These are phyloP conservation scores for Hirsutella rhossiliensis DNA, from an alignment of 2,329 filamentous ascomycete genomes.

Conservation along the genomic window DNA sequence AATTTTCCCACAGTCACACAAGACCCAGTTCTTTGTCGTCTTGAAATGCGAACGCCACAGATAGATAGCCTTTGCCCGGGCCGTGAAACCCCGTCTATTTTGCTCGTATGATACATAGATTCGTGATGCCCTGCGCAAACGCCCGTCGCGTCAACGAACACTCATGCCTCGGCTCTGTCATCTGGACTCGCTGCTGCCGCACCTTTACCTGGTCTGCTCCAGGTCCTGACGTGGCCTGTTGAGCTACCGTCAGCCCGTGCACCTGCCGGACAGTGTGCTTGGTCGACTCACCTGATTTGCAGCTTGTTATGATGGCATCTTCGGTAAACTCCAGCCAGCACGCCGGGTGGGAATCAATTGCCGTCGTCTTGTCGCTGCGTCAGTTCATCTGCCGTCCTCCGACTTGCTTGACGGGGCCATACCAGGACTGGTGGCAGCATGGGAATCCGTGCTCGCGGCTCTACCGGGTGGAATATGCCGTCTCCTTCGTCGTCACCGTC, in stretches of 20 bases:
- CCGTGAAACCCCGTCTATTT: too few species aligned
- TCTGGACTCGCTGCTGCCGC: background rate
- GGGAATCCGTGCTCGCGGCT: slow-evolving; percentile 71
- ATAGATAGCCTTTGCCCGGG: too few species aligned
- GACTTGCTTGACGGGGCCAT: slow-evolving; percentile 17
- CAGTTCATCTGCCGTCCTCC: background rate
- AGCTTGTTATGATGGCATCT: slow-evolving; percentile 84
- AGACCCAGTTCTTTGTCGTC: too few species aligned
- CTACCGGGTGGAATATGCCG: slow-evolving; percentile 64
- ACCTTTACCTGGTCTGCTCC: slow-evolving; percentile 45
- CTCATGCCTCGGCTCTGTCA: background rate
- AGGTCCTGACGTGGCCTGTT: slow-evolving; percentile 62
- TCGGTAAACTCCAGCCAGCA: slow-evolving; percentile 91
- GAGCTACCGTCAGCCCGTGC: slow-evolving; percentile 8
- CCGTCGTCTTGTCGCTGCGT: slow-evolving; percentile 49
- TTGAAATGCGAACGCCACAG: too few species aligned
- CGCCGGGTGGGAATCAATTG: slow-evolving; percentile 74
- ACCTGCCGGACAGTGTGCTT: background rate
- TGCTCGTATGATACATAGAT: background rate
- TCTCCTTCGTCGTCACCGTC: slow-evolving; percentile 44
- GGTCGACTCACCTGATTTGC: slow-evolving; percentile 64
- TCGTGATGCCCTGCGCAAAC: background rate
- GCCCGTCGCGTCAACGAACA: background rate
- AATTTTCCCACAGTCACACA: too few species aligned
- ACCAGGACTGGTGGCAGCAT: slow-evolving; percentile 86